phyloP scores from a whole-genome alignment of 2,329 filamentous ascomycete genomes.

The Plenodomus tracheiphilus region DNA sequence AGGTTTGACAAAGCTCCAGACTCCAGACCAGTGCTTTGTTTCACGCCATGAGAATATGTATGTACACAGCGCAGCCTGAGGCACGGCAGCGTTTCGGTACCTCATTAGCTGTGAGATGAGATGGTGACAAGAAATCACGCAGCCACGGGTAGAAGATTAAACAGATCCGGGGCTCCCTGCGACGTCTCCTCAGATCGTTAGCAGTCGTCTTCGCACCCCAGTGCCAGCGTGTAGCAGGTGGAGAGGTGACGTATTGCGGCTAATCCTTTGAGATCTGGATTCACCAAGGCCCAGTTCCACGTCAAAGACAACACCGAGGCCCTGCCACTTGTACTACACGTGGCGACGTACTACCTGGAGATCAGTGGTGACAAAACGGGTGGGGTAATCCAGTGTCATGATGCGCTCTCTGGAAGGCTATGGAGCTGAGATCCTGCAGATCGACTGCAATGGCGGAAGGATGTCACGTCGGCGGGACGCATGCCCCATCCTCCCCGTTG shows the following conservation, averaged over 20 bases:
- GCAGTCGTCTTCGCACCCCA: constrained; percentile 7
- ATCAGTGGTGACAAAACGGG: constrained; percentile 15
- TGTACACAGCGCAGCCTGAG: constrained; percentile 10
- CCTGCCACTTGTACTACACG: constrained; percentile 13
- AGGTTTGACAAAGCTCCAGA: no score
- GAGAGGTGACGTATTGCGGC: constrained; percentile 21
- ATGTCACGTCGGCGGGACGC: constrained; percentile 14
- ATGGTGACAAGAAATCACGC: constrained; percentile 19
- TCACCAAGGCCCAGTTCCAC: constrained; percentile 1
- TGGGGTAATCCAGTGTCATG: constrained; percentile 13
- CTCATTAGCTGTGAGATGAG: constrained; percentile 27
- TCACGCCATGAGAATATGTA: not conserved
- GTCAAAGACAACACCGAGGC: constrained; percentile 4
- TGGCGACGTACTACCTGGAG: constrained; percentile 11
- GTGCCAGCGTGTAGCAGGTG: constrained; percentile 9
- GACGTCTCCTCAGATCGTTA: constrained; percentile 16
- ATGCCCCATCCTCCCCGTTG: constrained; percentile 13
- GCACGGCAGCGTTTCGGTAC: constrained; percentile 17
- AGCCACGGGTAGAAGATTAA: constrained; percentile 24
- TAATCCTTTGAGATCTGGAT: not conserved
- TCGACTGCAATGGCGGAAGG: constrained; percentile 10
- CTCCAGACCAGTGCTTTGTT: not conserved
- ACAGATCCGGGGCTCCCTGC: constrained; percentile 14
- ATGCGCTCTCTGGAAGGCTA: constrained; percentile 7
- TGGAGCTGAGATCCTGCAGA: not conserved